Evolutionary conservation across 306 rosid genomes (phyloP).

Genomic region (Prunus padus): DNA sequence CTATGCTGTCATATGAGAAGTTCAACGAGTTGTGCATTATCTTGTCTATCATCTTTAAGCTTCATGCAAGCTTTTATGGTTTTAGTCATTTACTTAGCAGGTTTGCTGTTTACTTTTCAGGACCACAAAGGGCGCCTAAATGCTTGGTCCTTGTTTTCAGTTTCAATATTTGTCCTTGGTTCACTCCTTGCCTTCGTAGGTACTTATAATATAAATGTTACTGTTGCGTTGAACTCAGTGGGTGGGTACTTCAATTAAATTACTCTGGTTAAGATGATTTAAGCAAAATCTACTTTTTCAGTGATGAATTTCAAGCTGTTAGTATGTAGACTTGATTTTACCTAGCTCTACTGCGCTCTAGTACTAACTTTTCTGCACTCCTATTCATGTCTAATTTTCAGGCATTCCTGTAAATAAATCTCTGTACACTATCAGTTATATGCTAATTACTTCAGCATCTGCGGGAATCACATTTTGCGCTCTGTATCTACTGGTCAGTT

Average conservation of each 20-base stretch:
- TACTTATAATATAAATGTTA: background rate
- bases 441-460: conserved; percentile 70
- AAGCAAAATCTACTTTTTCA: background rate
- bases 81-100: background rate
- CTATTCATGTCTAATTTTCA: conserved; percentile 30
- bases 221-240: background rate
- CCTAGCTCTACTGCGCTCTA: background rate
- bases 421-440: conserved; percentile 78
- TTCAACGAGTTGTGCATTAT: background rate
- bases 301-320: background rate
- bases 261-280: background rate
- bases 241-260: background rate
- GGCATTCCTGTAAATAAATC: conserved; percentile 84
- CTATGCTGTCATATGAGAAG: background rate
- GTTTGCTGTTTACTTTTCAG: conserved; percentile 40
- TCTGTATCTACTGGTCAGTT: conserved; percentile 79
- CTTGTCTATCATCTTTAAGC: conserved; percentile 5
- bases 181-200: conserved; percentile 38
- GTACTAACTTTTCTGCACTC: background rate
- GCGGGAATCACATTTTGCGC: conserved; percentile 75
- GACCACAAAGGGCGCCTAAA: conserved; percentile 69
- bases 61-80: conserved; percentile 3
- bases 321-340: background rate
- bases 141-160: conserved; percentile 58
- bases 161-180: conserved; percentile 54